phyloP scores from a whole-genome alignment of 345 rosid genomes.

The Euphorbia pulcherrima region DNA sequence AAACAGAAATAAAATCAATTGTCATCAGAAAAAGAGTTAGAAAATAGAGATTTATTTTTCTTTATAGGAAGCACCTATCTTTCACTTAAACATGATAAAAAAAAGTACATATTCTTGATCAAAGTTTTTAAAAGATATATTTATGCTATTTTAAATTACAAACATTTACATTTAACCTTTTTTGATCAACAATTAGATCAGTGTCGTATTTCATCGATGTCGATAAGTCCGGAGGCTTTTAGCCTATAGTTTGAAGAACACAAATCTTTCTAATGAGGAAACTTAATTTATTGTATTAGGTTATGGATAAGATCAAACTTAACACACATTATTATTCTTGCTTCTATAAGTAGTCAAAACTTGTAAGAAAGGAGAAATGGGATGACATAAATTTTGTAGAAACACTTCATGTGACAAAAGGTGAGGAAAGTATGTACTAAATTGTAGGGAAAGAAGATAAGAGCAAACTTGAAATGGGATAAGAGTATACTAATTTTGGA shows the following conservation, averaged over 20 bases:
- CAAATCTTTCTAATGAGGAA: no score
- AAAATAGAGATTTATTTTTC: no score
- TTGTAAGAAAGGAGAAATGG: background rate
- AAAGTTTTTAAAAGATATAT: no score
- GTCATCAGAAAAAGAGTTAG: background rate
- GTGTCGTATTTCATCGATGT: no score
- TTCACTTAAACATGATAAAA: background rate
- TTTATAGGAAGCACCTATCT: background rate
- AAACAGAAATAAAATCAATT: background rate
- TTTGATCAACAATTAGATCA: no score
- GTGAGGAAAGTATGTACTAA: background rate
- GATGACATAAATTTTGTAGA: background rate
- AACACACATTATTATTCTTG: background rate
- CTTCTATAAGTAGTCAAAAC: background rate
- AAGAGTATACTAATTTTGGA: constrained; percentile 11
- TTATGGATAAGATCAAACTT: background rate
- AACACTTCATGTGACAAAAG: constrained; percentile 2
- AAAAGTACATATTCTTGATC: background rate
- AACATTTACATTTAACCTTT: no score
- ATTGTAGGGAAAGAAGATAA: constrained; percentile 2
- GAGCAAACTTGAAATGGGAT: background rate
- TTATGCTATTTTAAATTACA: no score
- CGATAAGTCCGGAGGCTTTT: no score
- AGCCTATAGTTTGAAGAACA: no score
- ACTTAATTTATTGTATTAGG: background rate